Conservation (phyloP, 768 basidiomycete genomes). For the Chalciporus pseudorubinellus region DNA sequence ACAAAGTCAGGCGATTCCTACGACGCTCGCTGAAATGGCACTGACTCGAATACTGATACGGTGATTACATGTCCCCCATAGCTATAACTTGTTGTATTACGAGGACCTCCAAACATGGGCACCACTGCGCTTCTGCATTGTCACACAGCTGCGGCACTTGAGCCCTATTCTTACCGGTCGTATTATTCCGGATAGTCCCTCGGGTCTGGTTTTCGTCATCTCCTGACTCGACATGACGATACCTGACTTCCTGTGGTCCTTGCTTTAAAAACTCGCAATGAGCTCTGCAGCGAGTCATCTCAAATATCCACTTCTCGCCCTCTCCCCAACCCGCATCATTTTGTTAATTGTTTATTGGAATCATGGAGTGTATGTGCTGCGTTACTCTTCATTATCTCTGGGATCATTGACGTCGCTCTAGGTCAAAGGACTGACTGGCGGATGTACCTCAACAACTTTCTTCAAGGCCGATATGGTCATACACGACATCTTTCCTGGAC, state of each 20-base stretch:
- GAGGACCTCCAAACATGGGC: constrained; percentile 18
- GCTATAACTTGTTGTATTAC: constrained; percentile 11
- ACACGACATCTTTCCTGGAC: constrained; percentile 26
- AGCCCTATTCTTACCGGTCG: constrained; percentile 7
- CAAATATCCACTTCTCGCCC: constrained; percentile 2
- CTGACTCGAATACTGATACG: constrained; percentile 19
- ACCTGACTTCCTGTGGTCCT: constrained; percentile 23
- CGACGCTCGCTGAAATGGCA: constrained; percentile 15
- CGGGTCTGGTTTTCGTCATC: constrained; percentile 17
- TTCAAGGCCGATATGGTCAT: constrained; percentile 32
- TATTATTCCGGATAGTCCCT: constrained; percentile 2
- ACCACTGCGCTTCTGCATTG: constrained; percentile 3
- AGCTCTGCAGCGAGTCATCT: constrained; percentile 5
- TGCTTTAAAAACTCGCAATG: constrained; percentile 21
- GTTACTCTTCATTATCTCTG: background rate
- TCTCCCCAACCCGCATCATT: constrained; percentile 3
- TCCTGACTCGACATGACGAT: constrained; percentile 25
- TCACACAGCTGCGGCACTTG: constrained; percentile 21
- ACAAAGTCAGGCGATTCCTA: constrained; percentile 26
- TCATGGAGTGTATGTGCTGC: constrained; percentile 18
- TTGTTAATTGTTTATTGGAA: background rate
- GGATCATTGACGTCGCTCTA: constrained; percentile 9
- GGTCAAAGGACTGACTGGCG: constrained; percentile 26
- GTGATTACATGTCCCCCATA: constrained; percentile 16
- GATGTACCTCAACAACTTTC: constrained; percentile 30